These are phyloP conservation scores for Sclerotinia nivalis DNA, from an alignment of 2,329 filamentous ascomycete species.

Conservation along the genomic window DNA sequence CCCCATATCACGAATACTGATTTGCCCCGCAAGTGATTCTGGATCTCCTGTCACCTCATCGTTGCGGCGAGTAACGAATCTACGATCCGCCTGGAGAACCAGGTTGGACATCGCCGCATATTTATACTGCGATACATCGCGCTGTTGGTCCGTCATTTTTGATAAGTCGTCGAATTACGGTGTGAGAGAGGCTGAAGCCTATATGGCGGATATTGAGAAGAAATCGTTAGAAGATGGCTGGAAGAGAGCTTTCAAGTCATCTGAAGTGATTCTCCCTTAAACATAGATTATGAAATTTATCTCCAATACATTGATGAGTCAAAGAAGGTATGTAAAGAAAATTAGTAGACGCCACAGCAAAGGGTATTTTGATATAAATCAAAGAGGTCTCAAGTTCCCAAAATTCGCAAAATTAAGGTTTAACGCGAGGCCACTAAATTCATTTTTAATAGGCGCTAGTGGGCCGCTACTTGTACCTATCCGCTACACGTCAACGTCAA, in stretches of 20 bases:
- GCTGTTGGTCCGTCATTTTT: conserved; percentile 71
- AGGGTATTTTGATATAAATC: conserved; percentile 12
- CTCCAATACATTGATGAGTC: not conserved
- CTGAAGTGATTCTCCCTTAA: conserved; percentile 21
- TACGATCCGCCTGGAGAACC: conserved; percentile 98
- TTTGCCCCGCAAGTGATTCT: conserved; percentile 90
- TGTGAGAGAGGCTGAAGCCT: conserved; percentile 26
- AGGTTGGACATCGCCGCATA: conserved; percentile 99
- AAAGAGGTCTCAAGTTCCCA: conserved; percentile 17
- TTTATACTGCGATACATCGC: conserved; percentile 95
- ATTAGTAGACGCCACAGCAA: not conserved
- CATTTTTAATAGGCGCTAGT: conserved; percentile 13
- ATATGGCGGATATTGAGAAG: conserved; percentile 31
- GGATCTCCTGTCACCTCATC: conserved; percentile 97
- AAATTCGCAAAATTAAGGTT: conserved; percentile 26
- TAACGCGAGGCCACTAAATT: conserved; percentile 23
- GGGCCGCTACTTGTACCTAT: not conserved
- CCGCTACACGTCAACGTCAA: not conserved
- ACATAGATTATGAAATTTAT: conserved; percentile 15
- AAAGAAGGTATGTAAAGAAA: conserved; percentile 17
- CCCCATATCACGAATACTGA: conserved; percentile 95
- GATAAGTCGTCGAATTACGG: conserved; percentile 34
- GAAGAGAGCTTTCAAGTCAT: conserved; percentile 22
- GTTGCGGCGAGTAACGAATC: conserved; percentile 87
- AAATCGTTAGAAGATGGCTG: conserved; percentile 20